Percentiles rank a stretch among this genome's conserved stretches.
Conservation (phyloP, 1,284 basidiomycete species). For the Trametes pubescens region DNA sequence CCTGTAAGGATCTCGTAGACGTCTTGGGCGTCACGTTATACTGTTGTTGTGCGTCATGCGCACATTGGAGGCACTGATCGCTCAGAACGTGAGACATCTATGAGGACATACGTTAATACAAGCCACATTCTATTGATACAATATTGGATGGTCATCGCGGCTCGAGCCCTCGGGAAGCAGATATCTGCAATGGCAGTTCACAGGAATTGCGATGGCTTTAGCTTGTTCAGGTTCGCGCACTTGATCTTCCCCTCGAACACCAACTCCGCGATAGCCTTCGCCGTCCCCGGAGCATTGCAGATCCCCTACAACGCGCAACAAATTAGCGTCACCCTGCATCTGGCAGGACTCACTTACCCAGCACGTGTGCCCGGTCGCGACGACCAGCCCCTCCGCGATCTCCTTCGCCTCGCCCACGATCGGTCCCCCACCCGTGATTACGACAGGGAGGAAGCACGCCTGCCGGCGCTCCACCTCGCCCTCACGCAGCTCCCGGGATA, state of each 20-base stretch:
- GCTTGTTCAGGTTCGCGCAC: constrained; percentile 57
- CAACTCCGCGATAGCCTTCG: constrained; percentile 63
- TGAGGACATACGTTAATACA: background rate
- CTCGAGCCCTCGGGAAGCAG: no score
- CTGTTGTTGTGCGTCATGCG: no score
- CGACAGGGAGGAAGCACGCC: constrained; percentile 74
- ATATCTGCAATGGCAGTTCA: background rate
- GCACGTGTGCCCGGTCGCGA: constrained; percentile 76
- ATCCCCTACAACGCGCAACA: constrained; percentile 57
- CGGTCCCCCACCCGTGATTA: constrained; percentile 58
- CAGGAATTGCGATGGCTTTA: constrained; percentile 40
- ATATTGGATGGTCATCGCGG: background rate
- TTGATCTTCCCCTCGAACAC: constrained; percentile 63
- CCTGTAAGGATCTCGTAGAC: constrained; percentile 49
- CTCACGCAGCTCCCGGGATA: constrained; percentile 61
- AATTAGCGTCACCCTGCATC: no score
- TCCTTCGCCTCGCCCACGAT: constrained; percentile 63
- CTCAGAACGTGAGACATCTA: background rate
- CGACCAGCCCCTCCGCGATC: constrained; percentile 60
- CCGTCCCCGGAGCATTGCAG: constrained; percentile 77
- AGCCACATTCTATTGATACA: constrained; percentile 1
- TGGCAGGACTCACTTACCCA: constrained; percentile 37
- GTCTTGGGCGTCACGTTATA: constrained; percentile 44
- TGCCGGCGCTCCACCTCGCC: constrained; percentile 62
- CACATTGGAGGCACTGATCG: no score